Evolutionary conservation across 768 basidiomycete genomes (phyloP).

Genomic region (Russula vinacea): DNA sequence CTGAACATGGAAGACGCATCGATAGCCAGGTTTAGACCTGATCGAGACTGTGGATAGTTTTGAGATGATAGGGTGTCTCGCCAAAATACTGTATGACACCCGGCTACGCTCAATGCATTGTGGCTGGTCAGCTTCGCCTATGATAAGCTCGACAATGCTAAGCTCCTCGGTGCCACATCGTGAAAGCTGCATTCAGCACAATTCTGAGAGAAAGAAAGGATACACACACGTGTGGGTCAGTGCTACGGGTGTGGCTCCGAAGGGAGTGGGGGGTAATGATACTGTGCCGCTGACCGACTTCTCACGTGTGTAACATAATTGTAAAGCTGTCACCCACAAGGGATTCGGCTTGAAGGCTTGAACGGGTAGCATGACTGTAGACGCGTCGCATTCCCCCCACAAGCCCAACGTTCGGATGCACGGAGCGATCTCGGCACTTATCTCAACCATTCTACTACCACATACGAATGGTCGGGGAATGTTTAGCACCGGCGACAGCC

Average conservation of each 20-base stretch:
- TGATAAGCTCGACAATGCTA: constrained; percentile 26
- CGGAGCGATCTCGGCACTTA: constrained; percentile 25
- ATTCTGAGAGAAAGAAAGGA: constrained; percentile 27
- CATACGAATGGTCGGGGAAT: constrained; percentile 59
- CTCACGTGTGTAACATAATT: constrained; percentile 17
- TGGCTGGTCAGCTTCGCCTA: constrained; percentile 38
- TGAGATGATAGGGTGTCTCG: constrained; percentile 36
- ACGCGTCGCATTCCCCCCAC: constrained; percentile 8
- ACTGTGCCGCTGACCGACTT: constrained; percentile 13
- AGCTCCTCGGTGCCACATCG: constrained; percentile 43
- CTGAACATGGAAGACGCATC: constrained; percentile 39
- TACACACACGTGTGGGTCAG: neutral
- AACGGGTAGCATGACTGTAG: constrained; percentile 19
- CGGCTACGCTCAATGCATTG: constrained; percentile 38
- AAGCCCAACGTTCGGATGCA: constrained; percentile 34
- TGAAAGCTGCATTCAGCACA: constrained; percentile 45
- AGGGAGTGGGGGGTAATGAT: no score
- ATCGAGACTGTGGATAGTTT: constrained; percentile 33
- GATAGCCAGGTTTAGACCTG: constrained; percentile 39
- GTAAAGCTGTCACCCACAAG: constrained; percentile 24
- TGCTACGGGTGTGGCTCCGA: neutral
- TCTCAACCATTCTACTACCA: constrained; percentile 7
- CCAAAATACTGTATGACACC: constrained; percentile 49
- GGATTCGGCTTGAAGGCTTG: constrained; percentile 6
- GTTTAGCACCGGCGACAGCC: constrained; percentile 53